phyloP scores from a whole-genome alignment of 345 rosid genomes.

The Cardamine occulta region DNA sequence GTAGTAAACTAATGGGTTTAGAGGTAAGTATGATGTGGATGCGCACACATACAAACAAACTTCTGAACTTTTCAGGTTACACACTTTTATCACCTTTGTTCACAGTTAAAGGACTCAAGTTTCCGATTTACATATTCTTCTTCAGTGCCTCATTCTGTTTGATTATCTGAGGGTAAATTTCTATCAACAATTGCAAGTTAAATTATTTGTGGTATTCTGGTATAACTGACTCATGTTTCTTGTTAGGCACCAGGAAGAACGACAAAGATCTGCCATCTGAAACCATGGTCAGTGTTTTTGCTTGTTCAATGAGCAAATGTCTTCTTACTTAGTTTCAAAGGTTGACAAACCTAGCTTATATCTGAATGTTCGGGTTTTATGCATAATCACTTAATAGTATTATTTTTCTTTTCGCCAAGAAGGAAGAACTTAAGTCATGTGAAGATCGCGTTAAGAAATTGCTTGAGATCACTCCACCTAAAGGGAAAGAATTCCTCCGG shows the following conservation, averaged over 20 bases:
- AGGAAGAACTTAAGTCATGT: slow-evolving; percentile 86
- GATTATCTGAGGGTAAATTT: slow-evolving; percentile 83
- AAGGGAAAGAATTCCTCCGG: slow-evolving; percentile 83
- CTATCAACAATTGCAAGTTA: slow-evolving; percentile 19
- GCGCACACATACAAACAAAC: background rate
- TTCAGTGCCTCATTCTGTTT: slow-evolving; percentile 94
- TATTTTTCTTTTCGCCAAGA: slow-evolving; percentile 47
- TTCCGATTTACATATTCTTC: slow-evolving; percentile 94
- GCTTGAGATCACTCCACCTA: slow-evolving; percentile 94
- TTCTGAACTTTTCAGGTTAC: slow-evolving; percentile 25
- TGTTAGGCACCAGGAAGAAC: slow-evolving; percentile 85
- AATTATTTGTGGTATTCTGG: slow-evolving; percentile 16
- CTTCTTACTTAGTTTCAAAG: slow-evolving; percentile 28
- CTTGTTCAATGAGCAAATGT: slow-evolving; percentile 21
- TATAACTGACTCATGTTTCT: slow-evolving; percentile 29
- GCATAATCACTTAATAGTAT: slow-evolving; percentile 12
- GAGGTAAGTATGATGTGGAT: slow-evolving; percentile 58
- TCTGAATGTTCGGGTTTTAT: slow-evolving; percentile 6
- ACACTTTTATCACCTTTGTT: slow-evolving; percentile 24
- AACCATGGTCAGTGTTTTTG: slow-evolving; percentile 77
- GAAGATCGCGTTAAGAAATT: slow-evolving; percentile 90
- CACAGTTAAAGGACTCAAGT: slow-evolving; percentile 95
- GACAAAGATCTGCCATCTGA: slow-evolving; percentile 93
- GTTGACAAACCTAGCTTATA: slow-evolving; percentile 19
- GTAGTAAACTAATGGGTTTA: slow-evolving; percentile 98